These are phyloP conservation scores for Leptographium flavum DNA, from an alignment of 2,329 filamentous ascomycete species.

Conservation along the genomic window DNA sequence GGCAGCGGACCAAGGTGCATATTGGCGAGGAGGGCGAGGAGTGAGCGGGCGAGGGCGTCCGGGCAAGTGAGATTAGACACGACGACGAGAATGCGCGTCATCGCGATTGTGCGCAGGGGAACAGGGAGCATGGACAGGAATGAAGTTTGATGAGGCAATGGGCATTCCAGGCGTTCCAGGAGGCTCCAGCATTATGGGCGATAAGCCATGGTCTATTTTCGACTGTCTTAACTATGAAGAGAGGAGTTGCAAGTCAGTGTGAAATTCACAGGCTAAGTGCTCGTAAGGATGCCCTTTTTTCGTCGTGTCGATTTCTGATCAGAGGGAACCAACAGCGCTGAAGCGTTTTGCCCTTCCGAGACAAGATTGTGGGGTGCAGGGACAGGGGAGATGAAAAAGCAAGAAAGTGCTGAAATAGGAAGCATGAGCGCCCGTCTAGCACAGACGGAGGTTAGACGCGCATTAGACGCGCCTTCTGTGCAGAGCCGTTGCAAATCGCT, in stretches of 20 bases:
- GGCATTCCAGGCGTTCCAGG: not conserved
- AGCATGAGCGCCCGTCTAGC: not conserved
- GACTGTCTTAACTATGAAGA: not conserved
- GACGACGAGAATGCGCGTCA: constrained; percentile 5
- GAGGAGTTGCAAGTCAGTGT: not conserved
- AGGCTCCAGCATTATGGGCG: not conserved
- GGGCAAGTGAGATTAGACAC: constrained; percentile 10
- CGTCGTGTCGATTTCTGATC: too few species aligned
- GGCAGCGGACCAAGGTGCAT: constrained; percentile 70
- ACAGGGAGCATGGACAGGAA: constrained; percentile 4
- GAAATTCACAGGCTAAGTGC: not conserved
- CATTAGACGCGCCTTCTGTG: not conserved
- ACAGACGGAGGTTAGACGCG: not conserved
- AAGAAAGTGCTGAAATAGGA: too few species aligned
- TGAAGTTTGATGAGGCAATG: constrained; percentile 16
- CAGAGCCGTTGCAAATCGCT: not conserved
- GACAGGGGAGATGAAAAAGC: not conserved
- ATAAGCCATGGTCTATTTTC: too few species aligned
- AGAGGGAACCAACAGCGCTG: too few species aligned
- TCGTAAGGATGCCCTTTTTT: too few species aligned
- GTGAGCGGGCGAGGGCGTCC: not conserved
- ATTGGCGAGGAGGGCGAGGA: constrained; percentile 53
- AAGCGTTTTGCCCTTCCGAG: too few species aligned
- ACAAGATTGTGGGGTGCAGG: too few species aligned
- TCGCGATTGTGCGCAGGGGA: not conserved